Evolutionary conservation across 441 rosid species (phyloP).

Genomic region (Viola pubescens): DNA sequence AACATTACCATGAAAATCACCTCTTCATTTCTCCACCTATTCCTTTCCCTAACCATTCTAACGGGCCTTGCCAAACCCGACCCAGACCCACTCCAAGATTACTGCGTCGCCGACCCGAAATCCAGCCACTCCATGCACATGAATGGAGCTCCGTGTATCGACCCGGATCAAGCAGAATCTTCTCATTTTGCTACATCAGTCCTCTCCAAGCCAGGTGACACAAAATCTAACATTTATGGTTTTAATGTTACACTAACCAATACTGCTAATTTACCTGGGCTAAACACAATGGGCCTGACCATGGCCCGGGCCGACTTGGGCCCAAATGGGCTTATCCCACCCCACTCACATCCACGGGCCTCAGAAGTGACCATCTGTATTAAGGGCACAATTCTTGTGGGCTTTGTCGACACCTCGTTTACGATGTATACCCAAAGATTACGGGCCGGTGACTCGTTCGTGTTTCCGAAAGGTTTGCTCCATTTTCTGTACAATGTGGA

Average conservation of each 20-base stretch:
- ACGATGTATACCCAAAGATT: slow-evolving; percentile 42
- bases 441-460: slow-evolving; percentile 46
- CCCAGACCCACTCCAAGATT: slow-evolving; percentile 68
- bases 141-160: slow-evolving; percentile 51
- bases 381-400: slow-evolving; percentile 41
- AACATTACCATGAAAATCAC: slow-evolving; percentile 13
- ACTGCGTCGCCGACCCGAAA: slow-evolving; percentile 43
- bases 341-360: slow-evolving; percentile 65
- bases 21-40: slow-evolving; percentile 9
- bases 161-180: slow-evolving; percentile 30
- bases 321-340: slow-evolving; percentile 32
- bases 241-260: slow-evolving; percentile 44
- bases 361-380: slow-evolving; percentile 59
- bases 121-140: slow-evolving; percentile 18
- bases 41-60: slow-evolving; percentile 24
- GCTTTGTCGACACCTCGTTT: slow-evolving; percentile 47
- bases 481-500: slow-evolving; percentile 50
- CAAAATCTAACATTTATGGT: slow-evolving; percentile 31
- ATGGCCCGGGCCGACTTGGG: slow-evolving; percentile 45
- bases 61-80: slow-evolving; percentile 39
- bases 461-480: slow-evolving; percentile 54
- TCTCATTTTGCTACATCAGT: slow-evolving; percentile 52
- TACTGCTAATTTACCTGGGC: slow-evolving; percentile 39
- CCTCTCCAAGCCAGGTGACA: slow-evolving; percentile 39
- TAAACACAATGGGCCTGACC: slow-evolving; percentile 56